A percentile compares a stretch with the other conserved stretches of the same genome.
These are phyloP conservation scores for Huiozyma naganishii DNA, from an alignment of 805 yeast species.

Conservation along the genomic window DNA sequence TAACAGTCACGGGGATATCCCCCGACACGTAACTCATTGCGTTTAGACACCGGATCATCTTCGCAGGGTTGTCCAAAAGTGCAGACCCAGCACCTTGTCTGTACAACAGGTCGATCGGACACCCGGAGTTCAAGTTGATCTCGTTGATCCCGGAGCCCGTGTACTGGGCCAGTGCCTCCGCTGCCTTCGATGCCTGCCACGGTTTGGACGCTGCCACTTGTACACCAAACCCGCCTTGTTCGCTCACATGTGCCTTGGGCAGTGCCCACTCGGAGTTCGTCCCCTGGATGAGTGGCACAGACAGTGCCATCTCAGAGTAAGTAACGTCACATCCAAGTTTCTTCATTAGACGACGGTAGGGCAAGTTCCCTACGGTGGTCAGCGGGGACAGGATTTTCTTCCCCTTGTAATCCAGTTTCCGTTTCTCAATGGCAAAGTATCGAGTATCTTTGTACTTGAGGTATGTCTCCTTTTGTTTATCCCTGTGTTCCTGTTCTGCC, in stretches of 20 bases:
- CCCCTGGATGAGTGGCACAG: slow-evolving; percentile 80
- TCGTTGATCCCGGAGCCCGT: slow-evolving; percentile 56
- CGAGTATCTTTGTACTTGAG: slow-evolving; percentile 61
- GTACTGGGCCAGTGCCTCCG: slow-evolving; percentile 44
- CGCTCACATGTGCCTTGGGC: slow-evolving; percentile 76
- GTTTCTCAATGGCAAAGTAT: slow-evolving; percentile 73
- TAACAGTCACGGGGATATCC: slow-evolving; percentile 86
- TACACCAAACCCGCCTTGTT: slow-evolving; percentile 82
- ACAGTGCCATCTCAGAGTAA: slow-evolving; percentile 89
- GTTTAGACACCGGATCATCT: slow-evolving; percentile 63
- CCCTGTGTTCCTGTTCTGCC: slow-evolving; percentile 25
- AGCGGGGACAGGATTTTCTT: slow-evolving; percentile 90
- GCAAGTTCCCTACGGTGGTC: slow-evolving; percentile 95
- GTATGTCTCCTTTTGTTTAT: slow-evolving; percentile 23
- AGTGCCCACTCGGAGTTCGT: slow-evolving; percentile 95
- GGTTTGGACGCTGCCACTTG: slow-evolving; percentile 87
- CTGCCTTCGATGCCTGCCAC: slow-evolving; percentile 88
- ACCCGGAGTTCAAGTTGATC: slow-evolving; percentile 87
- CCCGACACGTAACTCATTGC: slow-evolving; percentile 85
- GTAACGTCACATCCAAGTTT: slow-evolving; percentile 86
- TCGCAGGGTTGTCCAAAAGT: slow-evolving; percentile 77
- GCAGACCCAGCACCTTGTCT: slow-evolving; percentile 96
- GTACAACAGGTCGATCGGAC: slow-evolving; percentile 92
- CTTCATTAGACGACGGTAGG: slow-evolving; percentile 88
- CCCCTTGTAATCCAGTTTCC: slow-evolving; percentile 48